phyloP scores from a whole-genome alignment of 352 stramenopile genomes.

The Phytopythium montanum region DNA sequence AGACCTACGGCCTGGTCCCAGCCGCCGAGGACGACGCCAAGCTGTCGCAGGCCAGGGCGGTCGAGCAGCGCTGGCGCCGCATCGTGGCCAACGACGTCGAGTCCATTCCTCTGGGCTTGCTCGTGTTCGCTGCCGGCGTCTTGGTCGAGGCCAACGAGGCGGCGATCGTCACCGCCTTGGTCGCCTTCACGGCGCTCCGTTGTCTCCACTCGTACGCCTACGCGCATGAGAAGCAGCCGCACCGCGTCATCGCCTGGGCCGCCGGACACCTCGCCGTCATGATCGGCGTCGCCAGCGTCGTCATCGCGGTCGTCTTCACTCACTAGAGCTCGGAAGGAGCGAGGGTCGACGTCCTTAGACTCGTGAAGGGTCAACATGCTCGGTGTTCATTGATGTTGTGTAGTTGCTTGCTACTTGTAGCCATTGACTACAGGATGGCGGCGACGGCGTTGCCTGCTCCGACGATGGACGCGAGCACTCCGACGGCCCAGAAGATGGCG shows the following conservation, averaged over 20 bases:
- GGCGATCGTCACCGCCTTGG: slow-evolving; percentile 19
- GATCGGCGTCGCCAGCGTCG: slow-evolving; percentile 23
- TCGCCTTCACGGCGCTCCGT: slow-evolving; percentile 32
- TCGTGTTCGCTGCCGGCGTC: slow-evolving; percentile 26
- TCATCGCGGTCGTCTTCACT: slow-evolving; percentile 16
- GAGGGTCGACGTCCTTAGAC: background rate
- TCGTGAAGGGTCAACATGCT: no score
- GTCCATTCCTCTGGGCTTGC: slow-evolving; percentile 32
- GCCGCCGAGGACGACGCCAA: slow-evolving; percentile 15
- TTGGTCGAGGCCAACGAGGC: slow-evolving; percentile 16
- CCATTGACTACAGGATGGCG: slow-evolving; percentile 14
- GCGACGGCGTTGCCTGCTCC: slow-evolving; percentile 18
- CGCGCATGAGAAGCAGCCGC: slow-evolving; percentile 37
- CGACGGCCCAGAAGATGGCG: slow-evolving; percentile 19
- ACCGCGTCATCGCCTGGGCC: slow-evolving; percentile 33
- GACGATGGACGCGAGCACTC: slow-evolving; percentile 19
- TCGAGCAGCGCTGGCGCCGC: slow-evolving; percentile 29
- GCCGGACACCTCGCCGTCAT: slow-evolving; percentile 22
- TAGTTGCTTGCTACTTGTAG: background rate
- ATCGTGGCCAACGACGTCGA: slow-evolving; percentile 42
- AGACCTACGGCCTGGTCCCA: slow-evolving; percentile 20
- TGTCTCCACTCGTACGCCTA: slow-evolving; percentile 41
- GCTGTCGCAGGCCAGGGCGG: slow-evolving; percentile 12
- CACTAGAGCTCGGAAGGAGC: background rate
- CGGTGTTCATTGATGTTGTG: background rate